Percentiles rank a stretch among this genome's conserved stretches.
Evolutionary conservation across 1,139 yeast genomes (phyloP).

Genomic region (Casaregolazyma suthepensis): DNA sequence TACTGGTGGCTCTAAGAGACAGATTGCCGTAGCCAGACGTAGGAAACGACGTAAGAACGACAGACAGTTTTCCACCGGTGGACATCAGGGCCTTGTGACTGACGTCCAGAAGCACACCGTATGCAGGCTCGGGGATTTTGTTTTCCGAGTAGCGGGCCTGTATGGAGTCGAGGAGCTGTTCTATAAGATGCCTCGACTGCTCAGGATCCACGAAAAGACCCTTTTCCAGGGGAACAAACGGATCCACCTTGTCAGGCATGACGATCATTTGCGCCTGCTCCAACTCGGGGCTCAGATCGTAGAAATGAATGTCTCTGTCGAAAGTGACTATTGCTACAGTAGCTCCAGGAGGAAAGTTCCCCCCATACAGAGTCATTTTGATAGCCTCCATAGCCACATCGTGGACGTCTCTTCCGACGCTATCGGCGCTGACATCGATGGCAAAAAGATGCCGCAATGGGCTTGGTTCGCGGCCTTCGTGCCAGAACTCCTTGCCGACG

Average conservation of each 20-base stretch:
- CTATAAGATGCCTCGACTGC: constrained; percentile 58
- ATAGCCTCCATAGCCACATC: constrained; percentile 69
- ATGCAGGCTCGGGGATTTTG: constrained; percentile 61
- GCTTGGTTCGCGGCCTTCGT: constrained; percentile 38
- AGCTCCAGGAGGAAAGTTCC: constrained; percentile 38
- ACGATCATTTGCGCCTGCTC: constrained; percentile 61
- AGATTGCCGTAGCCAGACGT: constrained; percentile 83
- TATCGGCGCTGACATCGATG: constrained; percentile 64
- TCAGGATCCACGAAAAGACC: constrained; percentile 80
- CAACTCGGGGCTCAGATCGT: constrained; percentile 52
- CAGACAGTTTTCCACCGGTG: constrained; percentile 65
- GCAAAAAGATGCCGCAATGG: constrained; percentile 70
- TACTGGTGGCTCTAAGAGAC: constrained; percentile 40
- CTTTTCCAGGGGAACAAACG: constrained; percentile 70
- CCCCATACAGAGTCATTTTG: constrained; percentile 46
- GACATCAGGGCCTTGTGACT: constrained; percentile 64
- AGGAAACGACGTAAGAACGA: constrained; percentile 65
- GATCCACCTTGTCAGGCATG: constrained; percentile 68
- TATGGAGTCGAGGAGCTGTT: constrained; percentile 59
- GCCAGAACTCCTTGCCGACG: constrained; percentile 70
- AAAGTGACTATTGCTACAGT: constrained; percentile 69
- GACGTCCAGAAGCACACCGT: constrained; percentile 71
- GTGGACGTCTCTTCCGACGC: constrained; percentile 60
- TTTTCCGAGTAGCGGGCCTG: constrained; percentile 44
- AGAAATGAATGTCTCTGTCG: constrained; percentile 70